A percentile compares a stretch with the other conserved stretches of the same genome.
Conservation (phyloP, 2,329 filamentous ascomycete genomes). For the Dothiorella sarmentorum region DNA sequence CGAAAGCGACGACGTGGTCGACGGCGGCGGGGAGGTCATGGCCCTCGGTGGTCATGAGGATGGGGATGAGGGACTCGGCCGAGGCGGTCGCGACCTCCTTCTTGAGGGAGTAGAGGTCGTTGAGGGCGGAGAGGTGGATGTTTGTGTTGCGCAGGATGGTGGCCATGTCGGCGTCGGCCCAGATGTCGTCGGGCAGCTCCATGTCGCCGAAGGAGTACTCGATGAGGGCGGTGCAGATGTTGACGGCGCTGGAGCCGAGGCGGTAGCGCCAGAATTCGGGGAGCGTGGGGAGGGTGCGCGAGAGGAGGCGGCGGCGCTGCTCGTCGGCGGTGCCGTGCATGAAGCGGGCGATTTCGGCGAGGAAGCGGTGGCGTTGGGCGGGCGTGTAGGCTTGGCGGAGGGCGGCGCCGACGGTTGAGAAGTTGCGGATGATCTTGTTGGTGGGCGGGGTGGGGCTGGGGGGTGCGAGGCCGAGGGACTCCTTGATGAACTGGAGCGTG, state of each 20-base stretch:
- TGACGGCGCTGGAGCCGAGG: neutral
- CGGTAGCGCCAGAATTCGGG: conserved; percentile 6
- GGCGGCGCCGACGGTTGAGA: neutral
- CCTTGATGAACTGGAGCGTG: conserved; percentile 5
- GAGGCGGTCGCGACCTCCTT: neutral
- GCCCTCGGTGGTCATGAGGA: neutral
- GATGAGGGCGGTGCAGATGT: conserved; percentile 1
- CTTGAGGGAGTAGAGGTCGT: conserved; percentile 11
- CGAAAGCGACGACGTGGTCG: neutral
- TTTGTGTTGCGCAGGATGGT: conserved; percentile 1
- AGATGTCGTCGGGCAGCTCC: neutral
- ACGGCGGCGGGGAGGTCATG: neutral
- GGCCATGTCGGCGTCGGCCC: neutral
- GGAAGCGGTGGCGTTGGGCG: neutral
- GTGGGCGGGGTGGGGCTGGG: neutral
- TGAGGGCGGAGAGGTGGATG: conserved; percentile 1
- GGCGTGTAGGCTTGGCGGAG: neutral
- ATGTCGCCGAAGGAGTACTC: neutral
- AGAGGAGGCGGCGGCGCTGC: neutral
- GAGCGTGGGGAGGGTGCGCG: neutral
- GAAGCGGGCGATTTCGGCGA: conserved; percentile 1
- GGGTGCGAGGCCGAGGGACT: neutral
- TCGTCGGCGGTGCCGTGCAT: conserved; percentile 7
- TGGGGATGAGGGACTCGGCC: neutral
- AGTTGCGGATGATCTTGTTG: conserved; percentile 15